Evolutionary conservation across 352 stramenopile genomes (phyloP).

Genomic region (Phytophthora foliorum): DNA sequence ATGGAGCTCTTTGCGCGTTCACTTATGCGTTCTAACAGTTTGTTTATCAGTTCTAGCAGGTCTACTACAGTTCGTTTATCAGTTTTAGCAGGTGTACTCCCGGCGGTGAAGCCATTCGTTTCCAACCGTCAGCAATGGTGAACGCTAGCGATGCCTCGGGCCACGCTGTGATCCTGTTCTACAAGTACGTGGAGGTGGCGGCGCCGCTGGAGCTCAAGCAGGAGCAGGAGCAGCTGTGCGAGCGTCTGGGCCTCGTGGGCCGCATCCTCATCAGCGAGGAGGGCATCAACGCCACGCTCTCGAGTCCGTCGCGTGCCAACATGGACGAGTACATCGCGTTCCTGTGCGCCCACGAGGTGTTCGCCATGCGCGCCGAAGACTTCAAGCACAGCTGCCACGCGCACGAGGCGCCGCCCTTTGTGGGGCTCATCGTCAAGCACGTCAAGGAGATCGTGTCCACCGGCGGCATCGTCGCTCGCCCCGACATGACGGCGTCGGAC

Average conservation of each 20-base stretch:
- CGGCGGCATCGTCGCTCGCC: slow-evolving; percentile 53
- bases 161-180: slow-evolving; percentile 78
- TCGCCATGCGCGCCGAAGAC: slow-evolving; percentile 69
- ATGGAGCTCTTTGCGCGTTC: slow-evolving; percentile 24
- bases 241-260: slow-evolving; percentile 65
- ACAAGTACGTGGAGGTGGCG: slow-evolving; percentile 75
- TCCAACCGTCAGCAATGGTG: slow-evolving; percentile 27
- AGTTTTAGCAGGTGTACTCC: neutral
- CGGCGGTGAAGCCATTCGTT: slow-evolving; percentile 28
- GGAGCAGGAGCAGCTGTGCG: slow-evolving; percentile 63
- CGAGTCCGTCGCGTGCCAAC: slow-evolving; percentile 42
- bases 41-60: slow-evolving; percentile 7
- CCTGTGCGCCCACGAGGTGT: slow-evolving; percentile 60
- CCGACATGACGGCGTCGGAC: slow-evolving; percentile 67
- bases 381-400: slow-evolving; percentile 79
- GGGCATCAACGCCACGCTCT: slow-evolving; percentile 88
- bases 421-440: slow-evolving; percentile 77
- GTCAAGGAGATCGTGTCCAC: slow-evolving; percentile 86
- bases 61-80: neutral
- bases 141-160: slow-evolving; percentile 20
- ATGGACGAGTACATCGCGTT: slow-evolving; percentile 78
- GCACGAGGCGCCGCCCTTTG: slow-evolving; percentile 52
- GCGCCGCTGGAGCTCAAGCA: slow-evolving; percentile 47
- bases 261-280: slow-evolving; percentile 85
- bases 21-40: slow-evolving; percentile 5